Evolutionary conservation across 352 stramenopile species (phyloP).

Genomic region (Phytopythium aichiense): DNA sequence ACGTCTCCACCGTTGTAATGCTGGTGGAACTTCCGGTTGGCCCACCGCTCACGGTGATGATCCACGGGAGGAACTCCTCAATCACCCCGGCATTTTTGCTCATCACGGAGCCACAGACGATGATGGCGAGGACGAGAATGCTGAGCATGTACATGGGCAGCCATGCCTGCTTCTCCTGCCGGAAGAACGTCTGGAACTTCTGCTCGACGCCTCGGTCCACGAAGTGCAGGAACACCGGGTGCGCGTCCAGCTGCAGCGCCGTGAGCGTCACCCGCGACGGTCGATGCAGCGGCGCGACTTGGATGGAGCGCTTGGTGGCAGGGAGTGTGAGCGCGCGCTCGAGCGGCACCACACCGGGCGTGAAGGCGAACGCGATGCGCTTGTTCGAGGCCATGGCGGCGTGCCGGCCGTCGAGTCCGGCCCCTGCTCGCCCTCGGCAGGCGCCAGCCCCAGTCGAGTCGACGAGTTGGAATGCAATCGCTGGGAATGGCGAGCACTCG

Average conservation of each 20-base stretch:
- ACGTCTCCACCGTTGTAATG: constrained; percentile 5
- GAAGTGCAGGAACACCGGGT: constrained; percentile 44
- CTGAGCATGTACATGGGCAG: constrained; percentile 31
- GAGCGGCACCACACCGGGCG: not conserved
- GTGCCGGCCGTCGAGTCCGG: not conserved
- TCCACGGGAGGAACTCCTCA: constrained; percentile 10
- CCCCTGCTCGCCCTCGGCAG: not conserved
- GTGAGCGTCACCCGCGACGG: constrained; percentile 18
- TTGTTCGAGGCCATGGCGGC: not conserved
- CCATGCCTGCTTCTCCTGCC: constrained; percentile 31
- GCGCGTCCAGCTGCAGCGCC: constrained; percentile 37
- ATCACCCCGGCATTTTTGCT: constrained; percentile 15
- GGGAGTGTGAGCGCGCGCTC: constrained; percentile 1
- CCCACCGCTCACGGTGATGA: not conserved
- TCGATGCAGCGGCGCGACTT: constrained; percentile 24
- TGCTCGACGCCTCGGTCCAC: constrained; percentile 48
- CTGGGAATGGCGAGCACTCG: not conserved
- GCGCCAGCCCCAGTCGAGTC: not conserved
- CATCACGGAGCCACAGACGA: constrained; percentile 16
- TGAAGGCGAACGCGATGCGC: constrained; percentile 14
- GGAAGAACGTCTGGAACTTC: constrained; percentile 60
- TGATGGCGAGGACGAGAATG: constrained; percentile 20
- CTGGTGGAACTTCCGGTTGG: not conserved
- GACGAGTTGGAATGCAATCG: not conserved
- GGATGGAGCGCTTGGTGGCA: constrained; percentile 25